Percentiles rank a stretch among this genome's conserved stretches.
These are phyloP conservation scores for Arabidopsis hybrid DNA, from an alignment of 441 rosid genomes.

Conservation along the genomic window DNA sequence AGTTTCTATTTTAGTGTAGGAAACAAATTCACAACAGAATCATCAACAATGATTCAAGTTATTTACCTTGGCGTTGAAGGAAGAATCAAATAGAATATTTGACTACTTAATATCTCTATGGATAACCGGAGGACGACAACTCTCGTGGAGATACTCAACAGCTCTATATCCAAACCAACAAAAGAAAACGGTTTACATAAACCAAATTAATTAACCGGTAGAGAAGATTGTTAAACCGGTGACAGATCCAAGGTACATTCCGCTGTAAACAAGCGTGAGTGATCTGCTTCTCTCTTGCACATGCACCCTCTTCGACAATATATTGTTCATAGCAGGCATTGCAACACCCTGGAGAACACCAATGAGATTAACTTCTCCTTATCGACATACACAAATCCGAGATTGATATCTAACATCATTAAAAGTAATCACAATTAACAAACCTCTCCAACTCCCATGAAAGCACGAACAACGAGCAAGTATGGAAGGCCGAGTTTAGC, in stretches of 20 bases:
- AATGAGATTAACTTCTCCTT: constrained; percentile 23
- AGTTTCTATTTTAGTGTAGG: not conserved
- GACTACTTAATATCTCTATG: constrained; percentile 97
- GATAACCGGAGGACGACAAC: constrained; percentile 85
- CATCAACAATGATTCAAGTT: not conserved
- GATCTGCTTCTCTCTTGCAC: constrained; percentile 94
- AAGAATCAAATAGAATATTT: constrained; percentile 86
- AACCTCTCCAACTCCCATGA: constrained; percentile 97
- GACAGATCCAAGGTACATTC: constrained; percentile 95
- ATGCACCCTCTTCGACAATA: constrained; percentile 93
- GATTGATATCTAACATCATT: not conserved
- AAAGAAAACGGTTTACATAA: constrained; percentile 18
- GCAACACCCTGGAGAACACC: constrained; percentile 79
- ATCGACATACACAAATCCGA: not conserved
- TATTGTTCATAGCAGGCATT: constrained; percentile 97
- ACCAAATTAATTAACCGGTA: constrained; percentile 23
- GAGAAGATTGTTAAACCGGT: constrained; percentile 68
- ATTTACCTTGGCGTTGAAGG: constrained; percentile 88
- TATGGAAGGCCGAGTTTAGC: constrained; percentile 87
- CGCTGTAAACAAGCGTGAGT: constrained; percentile 86
- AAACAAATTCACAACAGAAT: constrained; percentile 1
- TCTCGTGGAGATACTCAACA: constrained; percentile 87
- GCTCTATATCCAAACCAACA: constrained; percentile 46
- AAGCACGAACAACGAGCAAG: constrained; percentile 81
- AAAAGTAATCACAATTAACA: not conserved